Evolutionary conservation across 2,329 filamentous ascomycete species (phyloP), one percentile per base, ranked within the genome.

Genomic region (Aspergillus ochraceoroseus): DNA sequence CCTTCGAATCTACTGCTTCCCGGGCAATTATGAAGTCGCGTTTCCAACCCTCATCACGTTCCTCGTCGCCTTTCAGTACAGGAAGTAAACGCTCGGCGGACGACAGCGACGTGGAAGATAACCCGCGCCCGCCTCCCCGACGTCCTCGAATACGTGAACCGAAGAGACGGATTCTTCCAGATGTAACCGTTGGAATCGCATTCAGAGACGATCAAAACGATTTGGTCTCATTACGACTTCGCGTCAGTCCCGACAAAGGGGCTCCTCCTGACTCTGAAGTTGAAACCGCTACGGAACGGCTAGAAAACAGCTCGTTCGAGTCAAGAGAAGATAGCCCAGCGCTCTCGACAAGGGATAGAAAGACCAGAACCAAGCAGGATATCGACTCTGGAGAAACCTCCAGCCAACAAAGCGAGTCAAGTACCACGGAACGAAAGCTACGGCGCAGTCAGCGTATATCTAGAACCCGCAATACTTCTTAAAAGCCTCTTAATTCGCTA

Each of bases 21-120:
- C 44, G 47, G 17, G 48, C 57, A 11, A 49, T 52, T 18, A 51
- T 64, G 49, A 62, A 64, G 37, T 53, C 59, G 2, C 56, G 52
- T 13, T 43, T 66, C 8, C 60, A 60, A 20, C 48, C 59, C 4
- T 63, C 62, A 3, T 68, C 65, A 2, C 58, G 65, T 3, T 66
- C 64, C 9, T 67, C 65, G 1, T 68, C 65, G 4, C 64, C 64
- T 5, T 63, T 63, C 39, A 67, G 64, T 41, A 65, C 61, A 0
- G 62, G 62, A 7, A 68, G 64, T 48, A 68, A 68, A 43, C 63
- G 65, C 14, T 66, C 64, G 3, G 64, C 64, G 4, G 62, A 66
- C 32, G 61, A 62, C 22, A 65, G 59, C 25, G 64, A 64, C 11
- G 54, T 60, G 18, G 64, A 63, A 4, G 64, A 68, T n/a, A 56